A percentile compares a stretch with the other conserved stretches of the same genome.
Conservation (phyloP, 192 early-diverging fungal genomes). For the Chytriomyces hyalinus region DNA sequence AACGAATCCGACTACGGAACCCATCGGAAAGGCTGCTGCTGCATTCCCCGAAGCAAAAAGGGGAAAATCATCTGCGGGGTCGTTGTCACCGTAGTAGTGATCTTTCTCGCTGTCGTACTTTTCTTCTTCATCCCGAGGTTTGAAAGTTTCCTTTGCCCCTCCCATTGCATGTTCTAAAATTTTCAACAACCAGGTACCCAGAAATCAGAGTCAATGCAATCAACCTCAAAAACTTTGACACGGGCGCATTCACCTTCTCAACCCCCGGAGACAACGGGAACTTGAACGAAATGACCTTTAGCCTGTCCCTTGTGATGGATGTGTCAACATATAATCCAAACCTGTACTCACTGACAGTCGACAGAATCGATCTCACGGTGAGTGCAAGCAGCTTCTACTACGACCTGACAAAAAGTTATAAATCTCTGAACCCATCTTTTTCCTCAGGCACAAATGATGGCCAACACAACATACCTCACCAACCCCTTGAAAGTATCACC, state of each 20-base stretch:
- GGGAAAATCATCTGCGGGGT: conserved; percentile 9
- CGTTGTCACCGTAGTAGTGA: conserved; percentile 4
- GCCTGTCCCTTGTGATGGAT: conserved; percentile 18
- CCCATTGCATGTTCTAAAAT: background rate
- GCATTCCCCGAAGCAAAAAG: conserved; percentile 18
- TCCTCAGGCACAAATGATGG: conserved; percentile 27
- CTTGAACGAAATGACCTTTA: conserved; percentile 29
- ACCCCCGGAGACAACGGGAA: conserved; percentile 24
- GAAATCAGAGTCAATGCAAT: conserved; percentile 29
- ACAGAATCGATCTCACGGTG: conserved; percentile 19
- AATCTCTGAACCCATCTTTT: background rate
- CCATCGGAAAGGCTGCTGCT: conserved; percentile 5
- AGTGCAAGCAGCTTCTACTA: background rate
- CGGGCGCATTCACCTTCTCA: conserved; percentile 25
- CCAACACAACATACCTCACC: conserved; percentile 15
- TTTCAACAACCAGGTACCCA: conserved; percentile 13
- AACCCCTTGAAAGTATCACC: conserved; percentile 1
- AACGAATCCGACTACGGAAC: no score
- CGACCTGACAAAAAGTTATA: background rate
- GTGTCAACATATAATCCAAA: conserved; percentile 30
- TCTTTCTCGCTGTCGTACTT: conserved; percentile 10
- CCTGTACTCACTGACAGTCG: conserved; percentile 27
- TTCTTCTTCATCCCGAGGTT: conserved; percentile 21
- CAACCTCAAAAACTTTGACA: conserved; percentile 13
- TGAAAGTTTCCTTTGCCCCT: no score